Evolutionary conservation across 2,329 filamentous ascomycete genomes (phyloP).

Genomic region (Cytospora paraplurivora): DNA sequence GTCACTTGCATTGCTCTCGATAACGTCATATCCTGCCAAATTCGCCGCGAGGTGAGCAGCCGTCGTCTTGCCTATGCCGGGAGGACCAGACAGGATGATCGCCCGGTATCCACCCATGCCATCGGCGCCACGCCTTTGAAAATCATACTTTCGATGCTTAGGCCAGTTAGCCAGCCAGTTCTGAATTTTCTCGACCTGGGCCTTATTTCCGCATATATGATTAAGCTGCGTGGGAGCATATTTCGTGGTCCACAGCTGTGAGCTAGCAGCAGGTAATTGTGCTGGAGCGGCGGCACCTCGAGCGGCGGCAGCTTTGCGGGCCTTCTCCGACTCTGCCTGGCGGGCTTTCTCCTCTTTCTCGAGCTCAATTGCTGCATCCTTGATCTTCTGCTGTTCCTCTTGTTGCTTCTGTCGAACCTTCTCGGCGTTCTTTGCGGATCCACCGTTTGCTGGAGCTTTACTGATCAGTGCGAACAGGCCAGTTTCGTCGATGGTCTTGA

Average conservation of each 20-base stretch:
- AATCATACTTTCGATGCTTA: conserved; percentile 75
- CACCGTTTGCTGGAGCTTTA: conserved; percentile 79
- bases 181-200: conserved; percentile 84
- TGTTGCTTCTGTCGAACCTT: conserved; percentile 83
- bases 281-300: conserved; percentile 45
- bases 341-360: conserved; percentile 74
- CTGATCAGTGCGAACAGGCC: conserved; percentile 87
- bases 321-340: conserved; percentile 55
- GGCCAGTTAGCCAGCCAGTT: conserved; percentile 83
- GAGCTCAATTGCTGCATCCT: conserved; percentile 79
- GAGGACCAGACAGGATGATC: conserved; percentile 93
- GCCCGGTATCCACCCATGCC: conserved; percentile 81
- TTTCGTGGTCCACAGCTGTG: conserved; percentile 88
- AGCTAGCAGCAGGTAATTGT: conserved; percentile 47
- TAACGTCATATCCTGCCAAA: conserved; percentile 86
- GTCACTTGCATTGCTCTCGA: conserved; percentile 96
- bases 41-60: conserved; percentile 93
- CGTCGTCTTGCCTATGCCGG: conserved; percentile 96
- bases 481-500: conserved; percentile 94
- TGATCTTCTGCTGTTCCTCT: conserved; percentile 80
- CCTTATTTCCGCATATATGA: conserved; percentile 96
- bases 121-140: conserved; percentile 81
- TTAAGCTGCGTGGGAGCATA: conserved; percentile 84
- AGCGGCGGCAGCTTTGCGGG: conserved; percentile 52
- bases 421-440: conserved; percentile 83